phyloP scores from a whole-genome alignment of 768 basidiomycete species.

The Russula earlei region DNA sequence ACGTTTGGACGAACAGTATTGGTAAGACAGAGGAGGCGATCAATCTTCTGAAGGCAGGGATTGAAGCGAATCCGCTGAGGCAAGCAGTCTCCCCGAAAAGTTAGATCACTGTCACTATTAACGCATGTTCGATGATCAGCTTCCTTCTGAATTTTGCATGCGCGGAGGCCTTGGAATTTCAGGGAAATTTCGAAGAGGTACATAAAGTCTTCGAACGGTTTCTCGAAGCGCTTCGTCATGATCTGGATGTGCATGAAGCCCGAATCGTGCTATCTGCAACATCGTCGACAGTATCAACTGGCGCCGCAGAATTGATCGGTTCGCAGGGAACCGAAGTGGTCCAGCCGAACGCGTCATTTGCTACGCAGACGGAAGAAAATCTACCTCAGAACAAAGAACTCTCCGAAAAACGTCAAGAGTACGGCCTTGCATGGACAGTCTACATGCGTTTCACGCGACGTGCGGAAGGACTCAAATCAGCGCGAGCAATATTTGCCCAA shows the following conservation, averaged over 20 bases:
- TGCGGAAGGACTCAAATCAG: constrained; percentile 77
- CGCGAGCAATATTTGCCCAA: constrained; percentile 68
- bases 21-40: constrained; percentile 77
- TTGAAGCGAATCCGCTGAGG: constrained; percentile 83
- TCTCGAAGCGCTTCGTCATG: constrained; percentile 49
- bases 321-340: constrained; percentile 8
- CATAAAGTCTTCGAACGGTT: constrained; percentile 68
- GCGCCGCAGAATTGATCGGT: background rate
- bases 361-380: constrained; percentile 43
- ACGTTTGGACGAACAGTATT: constrained; percentile 64
- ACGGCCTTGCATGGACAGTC: constrained; percentile 73
- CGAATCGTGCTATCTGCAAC: constrained; percentile 31
- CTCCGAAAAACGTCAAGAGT: constrained; percentile 54
- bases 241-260: constrained; percentile 54
- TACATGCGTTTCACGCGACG: constrained; percentile 90
- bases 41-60: constrained; percentile 70
- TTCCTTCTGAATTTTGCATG: constrained; percentile 88
- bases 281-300: constrained; percentile 28
- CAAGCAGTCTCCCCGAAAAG: constrained; percentile 19
- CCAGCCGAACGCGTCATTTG: constrained; percentile 26
- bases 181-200: constrained; percentile 56
- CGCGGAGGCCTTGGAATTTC: constrained; percentile 60
- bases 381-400: constrained; percentile 46
- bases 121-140: constrained; percentile 32
- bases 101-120: constrained; percentile 12